Base-by-base conservation (phyloP, 768 basidiomycete genomes). In the Hortiboletus flavorubellus region DNA sequence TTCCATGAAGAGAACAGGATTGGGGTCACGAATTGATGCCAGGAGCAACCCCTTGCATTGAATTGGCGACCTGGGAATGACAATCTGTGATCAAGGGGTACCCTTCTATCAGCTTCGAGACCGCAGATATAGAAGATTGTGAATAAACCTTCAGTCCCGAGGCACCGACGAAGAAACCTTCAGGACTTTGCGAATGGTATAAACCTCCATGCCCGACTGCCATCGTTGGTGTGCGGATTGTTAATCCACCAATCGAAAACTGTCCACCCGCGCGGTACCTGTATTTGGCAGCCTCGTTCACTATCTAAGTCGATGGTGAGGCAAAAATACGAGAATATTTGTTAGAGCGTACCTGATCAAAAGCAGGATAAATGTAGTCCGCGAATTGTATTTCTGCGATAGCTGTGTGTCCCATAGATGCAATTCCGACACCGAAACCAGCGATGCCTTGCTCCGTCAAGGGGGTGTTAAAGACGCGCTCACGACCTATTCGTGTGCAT, bases 381-480 rank as follows among this genome's bases (percentile, higher is more conserved):
- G 87, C 83, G 56, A 93, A 93, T 65, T 92, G 89, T 55, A 97
- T 91, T 72, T 98, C 94, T 37, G 92, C 94, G 52, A 98, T 94
- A 4, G 93, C 91, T 4, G 91, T 93, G 56, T 93, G 93, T 1
- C 94, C 94, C 88, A 97, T 96, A 10, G 87, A 75, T 0, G 95
- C 93, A 55, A 95, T 71, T 14, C 95, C 94, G 46, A 97, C 91
- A 3, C 90, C 95, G 65, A 97, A 97, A 15, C 94, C 94, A 33
- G 90, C 93, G 54, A 98, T 96, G 9, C 94, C 94, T 72, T 93
- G 92, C 64, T 93, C 92, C 2, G 90, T 91, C 50, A 97, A 70
- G 4, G 94, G 94, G 0, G 94, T 98, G 70, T 98, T 97, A 72
- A 98, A 97, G 44, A 98, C 92, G 41, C 94, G 85, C 68, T 96